Evolutionary conservation across 768 basidiomycete genomes (phyloP).

Genomic region (Hydnomerulius pinastri): DNA sequence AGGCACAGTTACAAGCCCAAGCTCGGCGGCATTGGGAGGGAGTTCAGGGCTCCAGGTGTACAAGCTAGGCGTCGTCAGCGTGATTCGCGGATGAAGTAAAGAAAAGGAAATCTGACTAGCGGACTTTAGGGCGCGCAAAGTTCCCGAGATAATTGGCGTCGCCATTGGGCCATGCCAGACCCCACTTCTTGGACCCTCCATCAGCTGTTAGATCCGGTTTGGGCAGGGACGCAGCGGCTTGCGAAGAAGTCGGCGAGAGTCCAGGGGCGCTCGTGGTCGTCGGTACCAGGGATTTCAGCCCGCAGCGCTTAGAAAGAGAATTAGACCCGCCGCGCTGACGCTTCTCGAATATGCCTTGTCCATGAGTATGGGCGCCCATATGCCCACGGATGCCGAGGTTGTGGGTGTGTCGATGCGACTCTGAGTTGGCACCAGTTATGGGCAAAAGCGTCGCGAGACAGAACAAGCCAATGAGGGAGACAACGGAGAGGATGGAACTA

Average conservation of each 20-base stretch:
- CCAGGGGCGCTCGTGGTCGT: constrained; percentile 3
- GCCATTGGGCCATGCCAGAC: constrained; percentile 69
- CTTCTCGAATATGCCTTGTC: constrained; percentile 8
- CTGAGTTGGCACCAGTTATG: constrained; percentile 5
- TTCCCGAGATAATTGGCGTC: constrained; percentile 48
- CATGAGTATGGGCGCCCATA: not conserved
- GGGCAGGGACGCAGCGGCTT: not conserved
- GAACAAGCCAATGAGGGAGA: constrained; percentile 12
- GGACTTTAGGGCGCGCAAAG: constrained; percentile 48
- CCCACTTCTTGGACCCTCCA: constrained; percentile 46
- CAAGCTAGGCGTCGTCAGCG: constrained; percentile 32
- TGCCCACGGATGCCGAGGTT: not conserved
- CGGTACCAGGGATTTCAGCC: not conserved
- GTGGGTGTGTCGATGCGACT: constrained; percentile 2
- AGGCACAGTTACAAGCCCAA: constrained; percentile 59
- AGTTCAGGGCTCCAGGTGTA: constrained; percentile 70
- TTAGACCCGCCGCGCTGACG: constrained; percentile 17
- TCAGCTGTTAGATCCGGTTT: not conserved
- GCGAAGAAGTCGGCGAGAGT: constrained; percentile 5
- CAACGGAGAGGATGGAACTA: not conserved
- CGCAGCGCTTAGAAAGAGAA: constrained; percentile 18
- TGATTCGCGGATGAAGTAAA: not conserved
- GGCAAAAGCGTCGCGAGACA: constrained; percentile 3
- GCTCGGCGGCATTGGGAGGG: constrained; percentile 39
- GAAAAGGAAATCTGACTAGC: constrained; percentile 39